phyloP scores from a whole-genome alignment of 768 basidiomycete genomes.

The Lentinula detonsa region DNA sequence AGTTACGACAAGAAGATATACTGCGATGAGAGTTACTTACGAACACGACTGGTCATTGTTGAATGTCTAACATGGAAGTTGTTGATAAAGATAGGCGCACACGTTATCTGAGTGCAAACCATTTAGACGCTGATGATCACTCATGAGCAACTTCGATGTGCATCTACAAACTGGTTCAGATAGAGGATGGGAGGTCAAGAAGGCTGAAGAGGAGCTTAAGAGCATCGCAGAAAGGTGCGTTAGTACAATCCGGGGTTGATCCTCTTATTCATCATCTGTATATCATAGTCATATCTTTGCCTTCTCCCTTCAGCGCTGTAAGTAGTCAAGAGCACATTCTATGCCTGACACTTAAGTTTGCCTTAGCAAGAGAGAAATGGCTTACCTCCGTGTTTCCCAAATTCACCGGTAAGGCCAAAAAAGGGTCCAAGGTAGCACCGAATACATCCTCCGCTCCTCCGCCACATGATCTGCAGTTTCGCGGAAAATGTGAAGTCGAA shows the following conservation, averaged over 20 bases:
- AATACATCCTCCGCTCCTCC: conserved; percentile 47
- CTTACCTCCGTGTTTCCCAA: conserved; percentile 60
- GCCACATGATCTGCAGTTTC: conserved; percentile 57
- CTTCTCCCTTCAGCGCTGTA: conserved; percentile 71
- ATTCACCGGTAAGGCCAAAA: conserved; percentile 51
- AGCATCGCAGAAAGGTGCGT: conserved; percentile 53
- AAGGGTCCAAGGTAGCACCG: conserved; percentile 45
- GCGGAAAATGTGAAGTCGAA: conserved; percentile 64
- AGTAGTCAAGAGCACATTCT: conserved; percentile 9
- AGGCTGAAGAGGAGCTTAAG: conserved; percentile 40
- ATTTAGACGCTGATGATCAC: neutral
- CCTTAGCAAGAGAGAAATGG: conserved; percentile 67
- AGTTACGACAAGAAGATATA: conserved; percentile 2
- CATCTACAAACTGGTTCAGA: conserved; percentile 36
- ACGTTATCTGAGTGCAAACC: conserved; percentile 1
- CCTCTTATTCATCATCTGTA: neutral
- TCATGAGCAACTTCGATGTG: conserved; percentile 18
- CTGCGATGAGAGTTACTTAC: conserved; percentile 38
- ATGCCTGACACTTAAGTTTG: conserved; percentile 8
- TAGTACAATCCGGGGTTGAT: neutral
- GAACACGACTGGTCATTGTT: conserved; percentile 50
- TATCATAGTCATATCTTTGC: conserved; percentile 49
- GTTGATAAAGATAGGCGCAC: conserved; percentile 5
- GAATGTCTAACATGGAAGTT: conserved; percentile 4
- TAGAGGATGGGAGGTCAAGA: conserved; percentile 56